Evolutionary conservation across 768 basidiomycete genomes (phyloP).

Genomic region (Rhodosporidiobolus sp.): DNA sequence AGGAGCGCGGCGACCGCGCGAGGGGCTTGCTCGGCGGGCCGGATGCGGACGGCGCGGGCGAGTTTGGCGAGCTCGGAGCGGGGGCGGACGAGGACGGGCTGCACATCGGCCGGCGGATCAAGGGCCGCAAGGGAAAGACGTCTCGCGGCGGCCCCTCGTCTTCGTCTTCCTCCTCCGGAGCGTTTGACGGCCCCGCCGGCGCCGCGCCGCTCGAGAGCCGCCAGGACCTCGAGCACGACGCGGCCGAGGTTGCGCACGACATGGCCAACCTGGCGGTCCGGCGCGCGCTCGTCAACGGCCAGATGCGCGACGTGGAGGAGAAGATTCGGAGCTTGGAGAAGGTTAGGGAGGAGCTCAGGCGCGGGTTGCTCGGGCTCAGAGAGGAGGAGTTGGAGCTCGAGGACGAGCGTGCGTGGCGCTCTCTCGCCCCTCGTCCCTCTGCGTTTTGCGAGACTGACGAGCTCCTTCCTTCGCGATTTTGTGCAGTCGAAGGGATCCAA

Average conservation of each 20-base stretch:
- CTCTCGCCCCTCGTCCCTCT: not conserved
- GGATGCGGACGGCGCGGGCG: constrained; percentile 48
- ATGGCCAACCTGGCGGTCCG: constrained; percentile 89
- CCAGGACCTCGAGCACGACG: constrained; percentile 71
- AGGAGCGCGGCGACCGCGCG: constrained; percentile 72
- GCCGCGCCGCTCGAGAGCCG: constrained; percentile 64
- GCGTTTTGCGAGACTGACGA: not conserved
- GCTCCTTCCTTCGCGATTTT: too few species aligned
- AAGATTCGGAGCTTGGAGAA: constrained; percentile 83
- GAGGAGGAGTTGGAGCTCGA: constrained; percentile 97
- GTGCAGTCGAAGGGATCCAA: constrained; percentile 77
- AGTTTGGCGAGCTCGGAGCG: constrained; percentile 43
- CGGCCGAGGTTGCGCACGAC: constrained; percentile 79
- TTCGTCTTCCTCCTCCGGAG: not conserved
- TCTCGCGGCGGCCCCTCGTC: constrained; percentile 54
- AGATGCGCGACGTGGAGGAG: constrained; percentile 80
- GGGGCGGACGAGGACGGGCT: constrained; percentile 55
- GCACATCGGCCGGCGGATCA: constrained; percentile 56
- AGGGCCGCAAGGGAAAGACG: constrained; percentile 41
- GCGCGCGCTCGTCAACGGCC: constrained; percentile 73
- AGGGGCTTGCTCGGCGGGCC: constrained; percentile 65
- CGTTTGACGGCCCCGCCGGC: constrained; percentile 62
- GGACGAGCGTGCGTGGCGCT: constrained; percentile 74
- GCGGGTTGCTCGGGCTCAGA: constrained; percentile 76
- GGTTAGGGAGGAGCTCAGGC: constrained; percentile 74